Conservation (phyloP, 1,139 yeast species). For the Candida tropicalis region DNA sequence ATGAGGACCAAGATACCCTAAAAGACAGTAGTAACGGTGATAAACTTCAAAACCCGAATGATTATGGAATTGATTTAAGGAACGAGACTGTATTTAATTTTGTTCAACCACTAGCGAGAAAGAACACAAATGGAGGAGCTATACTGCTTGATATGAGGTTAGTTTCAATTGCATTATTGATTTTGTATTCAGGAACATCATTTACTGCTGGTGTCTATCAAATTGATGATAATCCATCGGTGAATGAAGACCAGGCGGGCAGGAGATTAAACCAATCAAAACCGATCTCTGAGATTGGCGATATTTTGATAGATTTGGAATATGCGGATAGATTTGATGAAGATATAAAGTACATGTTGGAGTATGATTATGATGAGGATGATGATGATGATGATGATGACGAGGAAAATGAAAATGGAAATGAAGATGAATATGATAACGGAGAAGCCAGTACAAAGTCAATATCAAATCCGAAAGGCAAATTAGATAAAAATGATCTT, state of each 20-base stretch:
- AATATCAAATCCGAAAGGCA: background rate
- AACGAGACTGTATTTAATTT: slow-evolving; percentile 58
- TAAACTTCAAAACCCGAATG: slow-evolving; percentile 20
- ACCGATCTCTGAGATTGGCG: slow-evolving; percentile 49
- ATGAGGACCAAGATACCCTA: background rate
- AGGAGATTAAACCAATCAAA: slow-evolving; percentile 26
- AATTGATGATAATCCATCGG: slow-evolving; percentile 16
- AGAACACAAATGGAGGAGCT: slow-evolving; percentile 57
- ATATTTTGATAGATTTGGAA: slow-evolving; percentile 56
- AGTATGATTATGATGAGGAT: slow-evolving; percentile 48
- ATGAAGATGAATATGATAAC: slow-evolving; percentile 11
- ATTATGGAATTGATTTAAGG: slow-evolving; percentile 51
- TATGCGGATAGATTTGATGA: slow-evolving; percentile 73
- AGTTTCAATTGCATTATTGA: slow-evolving; percentile 31
- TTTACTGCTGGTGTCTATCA: slow-evolving; percentile 21
- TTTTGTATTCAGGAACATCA: slow-evolving; percentile 28
- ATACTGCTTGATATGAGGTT: slow-evolving; percentile 55
- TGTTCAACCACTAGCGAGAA: slow-evolving; percentile 64
- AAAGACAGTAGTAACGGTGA: background rate
- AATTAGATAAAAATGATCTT: slow-evolving; percentile 15
- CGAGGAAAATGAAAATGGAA: slow-evolving; percentile 20
- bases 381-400: slow-evolving; percentile 35
- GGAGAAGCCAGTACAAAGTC: slow-evolving; percentile 6
- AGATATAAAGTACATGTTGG: slow-evolving; percentile 72
- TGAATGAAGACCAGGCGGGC: slow-evolving; percentile 20